These are phyloP conservation scores for Monilinia fructicola DNA, from an alignment of 2,329 filamentous ascomycete species.

Conservation along the genomic window DNA sequence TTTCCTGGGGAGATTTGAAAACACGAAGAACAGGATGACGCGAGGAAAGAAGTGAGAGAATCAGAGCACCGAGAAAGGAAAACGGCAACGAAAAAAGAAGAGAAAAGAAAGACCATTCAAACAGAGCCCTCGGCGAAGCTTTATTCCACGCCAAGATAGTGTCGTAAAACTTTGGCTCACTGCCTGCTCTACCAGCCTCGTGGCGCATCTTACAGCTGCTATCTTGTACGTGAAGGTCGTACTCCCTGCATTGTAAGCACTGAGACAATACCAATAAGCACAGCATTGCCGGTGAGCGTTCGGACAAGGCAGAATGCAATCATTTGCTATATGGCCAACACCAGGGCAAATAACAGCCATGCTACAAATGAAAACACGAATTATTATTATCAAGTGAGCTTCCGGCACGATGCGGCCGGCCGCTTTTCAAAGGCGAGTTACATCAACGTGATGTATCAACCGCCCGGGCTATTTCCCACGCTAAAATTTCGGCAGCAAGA, in stretches of 20 bases:
- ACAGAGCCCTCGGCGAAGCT: background rate
- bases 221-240: background rate
- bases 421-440: too few species aligned
- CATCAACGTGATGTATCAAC: too few species aligned
- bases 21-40: background rate
- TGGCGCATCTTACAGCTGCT: background rate
- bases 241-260: too few species aligned
- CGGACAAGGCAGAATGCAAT: background rate
- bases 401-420: too few species aligned
- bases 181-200: background rate
- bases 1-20: background rate
- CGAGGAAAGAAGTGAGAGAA: background rate
- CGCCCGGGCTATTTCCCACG: too few species aligned
- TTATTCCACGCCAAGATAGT: background rate
- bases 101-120: background rate
- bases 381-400: too few species aligned
- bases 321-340: background rate
- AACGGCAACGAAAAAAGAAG: background rate
- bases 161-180: background rate
- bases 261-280: too few species aligned
- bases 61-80: too few species aligned
- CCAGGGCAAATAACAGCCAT: too few species aligned
- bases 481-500: too few species aligned
- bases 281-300: background rate
- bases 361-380: too few species aligned